Conservation (phyloP, 805 yeast genomes). For the Millerozyma miso region DNA sequence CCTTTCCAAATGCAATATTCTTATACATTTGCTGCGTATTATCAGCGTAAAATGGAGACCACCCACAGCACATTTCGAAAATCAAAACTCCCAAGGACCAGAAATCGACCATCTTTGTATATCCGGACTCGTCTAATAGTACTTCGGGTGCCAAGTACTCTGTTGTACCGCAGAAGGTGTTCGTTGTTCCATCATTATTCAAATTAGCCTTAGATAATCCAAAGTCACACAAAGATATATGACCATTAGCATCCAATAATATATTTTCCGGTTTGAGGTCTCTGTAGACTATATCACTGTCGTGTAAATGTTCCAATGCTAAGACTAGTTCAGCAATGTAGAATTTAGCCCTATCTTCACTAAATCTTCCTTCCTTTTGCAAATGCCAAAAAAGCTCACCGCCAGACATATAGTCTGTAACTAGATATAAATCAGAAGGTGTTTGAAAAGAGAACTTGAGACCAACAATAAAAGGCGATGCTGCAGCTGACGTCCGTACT, state of each 20-base stretch:
- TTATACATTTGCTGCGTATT: constrained; percentile 98
- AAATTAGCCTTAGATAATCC: constrained; percentile 94
- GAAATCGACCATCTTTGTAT: constrained; percentile 98
- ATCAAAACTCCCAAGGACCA: constrained; percentile 97
- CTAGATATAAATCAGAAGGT: constrained; percentile 84
- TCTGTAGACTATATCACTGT: constrained; percentile 92
- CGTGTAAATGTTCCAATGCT: constrained; percentile 92
- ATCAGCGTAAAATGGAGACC: constrained; percentile 98
- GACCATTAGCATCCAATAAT: constrained; percentile 92
- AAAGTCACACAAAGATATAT: constrained; percentile 94
- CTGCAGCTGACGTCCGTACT: constrained; percentile 85
- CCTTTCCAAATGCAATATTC: constrained; percentile 97
- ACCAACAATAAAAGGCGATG: constrained; percentile 92
- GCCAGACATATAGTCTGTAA: constrained; percentile 97
- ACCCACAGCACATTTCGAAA: constrained; percentile 99
- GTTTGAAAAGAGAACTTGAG: constrained; percentile 96
- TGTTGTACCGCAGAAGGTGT: constrained; percentile 97
- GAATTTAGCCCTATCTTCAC: constrained; percentile 92
- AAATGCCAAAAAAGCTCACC: constrained; percentile 97
- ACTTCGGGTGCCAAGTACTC: constrained; percentile 98
- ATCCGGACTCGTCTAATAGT: constrained; percentile 89
- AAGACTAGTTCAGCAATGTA: constrained; percentile 93
- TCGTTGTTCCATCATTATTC: constrained; percentile 81
- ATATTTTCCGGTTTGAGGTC: constrained; percentile 97
- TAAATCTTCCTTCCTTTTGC: constrained; percentile 92